Evolutionary conservation across 2,329 filamentous ascomycete genomes (phyloP), one percentile per base, ranked within the genome.

Genomic region (Westerdykella aurantiaca): DNA sequence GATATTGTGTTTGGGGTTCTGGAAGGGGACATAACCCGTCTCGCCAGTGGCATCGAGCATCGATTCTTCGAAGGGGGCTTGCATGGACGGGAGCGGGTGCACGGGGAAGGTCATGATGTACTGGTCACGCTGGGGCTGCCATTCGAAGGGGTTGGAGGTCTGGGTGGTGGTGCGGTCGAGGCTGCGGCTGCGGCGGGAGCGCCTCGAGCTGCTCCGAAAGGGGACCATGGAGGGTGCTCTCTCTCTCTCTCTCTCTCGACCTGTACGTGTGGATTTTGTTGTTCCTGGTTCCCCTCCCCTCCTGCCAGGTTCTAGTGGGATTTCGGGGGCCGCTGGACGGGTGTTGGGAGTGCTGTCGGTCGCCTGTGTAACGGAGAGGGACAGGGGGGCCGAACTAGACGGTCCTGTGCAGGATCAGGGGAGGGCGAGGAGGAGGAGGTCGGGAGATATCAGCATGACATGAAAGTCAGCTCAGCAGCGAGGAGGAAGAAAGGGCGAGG

Each of bases 51-150:
- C 83, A 60, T 93, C 88, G 45, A 81, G 71, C 54, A 93, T 80
- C 2, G 86, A 91, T 68, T 93, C 88, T 55, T 86, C 82, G 63
- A 94, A 93, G 48, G 88, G 86, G 49, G 78, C 80, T 64, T 93
- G 88, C 80, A 93, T 86, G 23, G 79, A 77, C 13, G 79, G 71
- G 41, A 93, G 83, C 6, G 88, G 88, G 61, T 94, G 88, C 35
- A 69, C 62, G n/a, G 78, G 78, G 47, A 72, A 63, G 35, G 58
- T 55, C 58, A 64, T 64, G 56, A 60, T 61, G 60, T 52, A 55
- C 41, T 53, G 51, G 52, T 61, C 57, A 54, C 56, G 63, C 43
- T 62, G 56, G 50, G 57, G 52, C 41, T 57, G 54, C 60, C 61
- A 65, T 57, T 57, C 58, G 49, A 55, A 56, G 40, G 60, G 50